phyloP scores from a whole-genome alignment of 768 basidiomycete species.

The Mycena chlorophos region DNA sequence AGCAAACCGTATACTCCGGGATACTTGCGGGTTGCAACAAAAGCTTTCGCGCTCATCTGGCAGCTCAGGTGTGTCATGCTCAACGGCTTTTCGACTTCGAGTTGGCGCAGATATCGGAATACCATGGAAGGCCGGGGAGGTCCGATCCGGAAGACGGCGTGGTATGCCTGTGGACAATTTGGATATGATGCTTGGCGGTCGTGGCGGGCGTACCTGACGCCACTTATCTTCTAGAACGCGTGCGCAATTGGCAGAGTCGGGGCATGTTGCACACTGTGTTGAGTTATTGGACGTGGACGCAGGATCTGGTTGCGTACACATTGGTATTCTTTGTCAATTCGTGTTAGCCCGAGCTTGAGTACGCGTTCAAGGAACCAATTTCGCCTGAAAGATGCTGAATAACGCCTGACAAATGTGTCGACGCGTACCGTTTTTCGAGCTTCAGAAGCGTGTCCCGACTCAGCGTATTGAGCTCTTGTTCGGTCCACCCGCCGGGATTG shows the following conservation, averaged over 20 bases:
- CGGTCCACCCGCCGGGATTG: constrained; percentile 84
- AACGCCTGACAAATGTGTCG: not conserved
- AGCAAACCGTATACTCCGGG: not conserved
- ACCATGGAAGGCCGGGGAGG: constrained; percentile 91
- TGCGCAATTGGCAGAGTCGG: constrained; percentile 77
- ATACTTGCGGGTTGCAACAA: constrained; percentile 75
- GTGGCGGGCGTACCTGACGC: constrained; percentile 82
- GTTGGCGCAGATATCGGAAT: constrained; percentile 84
- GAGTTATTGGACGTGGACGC: not conserved
- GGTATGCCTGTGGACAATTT: not conserved
- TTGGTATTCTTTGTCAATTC: constrained; percentile 92
- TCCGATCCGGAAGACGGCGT: constrained; percentile 32
- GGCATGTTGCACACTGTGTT: constrained; percentile 76
- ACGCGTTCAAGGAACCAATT: constrained; percentile 97
- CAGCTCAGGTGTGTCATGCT: constrained; percentile 84
- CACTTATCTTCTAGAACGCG: constrained; percentile 90
- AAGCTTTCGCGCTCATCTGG: constrained; percentile 87
- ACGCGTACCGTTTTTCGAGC: constrained; percentile 79
- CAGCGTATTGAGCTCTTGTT: constrained; percentile 79
- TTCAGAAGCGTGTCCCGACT: constrained; percentile 82
- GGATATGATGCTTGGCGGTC: constrained; percentile 72
- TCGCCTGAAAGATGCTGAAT: constrained; percentile 46
- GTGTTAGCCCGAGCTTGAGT: constrained; percentile 83
- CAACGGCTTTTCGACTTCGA: constrained; percentile 88
- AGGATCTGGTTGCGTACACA: constrained; percentile 70